Conservation (phyloP, 345 rosid genomes). For the Mangifera indica region DNA sequence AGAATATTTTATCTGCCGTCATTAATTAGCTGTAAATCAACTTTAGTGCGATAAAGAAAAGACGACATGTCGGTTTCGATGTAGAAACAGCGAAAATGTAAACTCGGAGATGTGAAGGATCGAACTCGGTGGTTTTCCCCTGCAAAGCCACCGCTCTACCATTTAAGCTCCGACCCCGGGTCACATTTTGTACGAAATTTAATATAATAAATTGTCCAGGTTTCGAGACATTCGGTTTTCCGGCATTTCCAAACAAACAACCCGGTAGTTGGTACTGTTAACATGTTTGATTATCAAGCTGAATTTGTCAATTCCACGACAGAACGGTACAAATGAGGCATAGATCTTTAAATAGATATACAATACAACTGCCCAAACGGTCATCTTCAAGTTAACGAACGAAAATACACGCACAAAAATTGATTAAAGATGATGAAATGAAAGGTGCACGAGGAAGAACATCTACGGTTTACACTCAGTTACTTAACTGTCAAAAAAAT, state of each 20-base stretch:
- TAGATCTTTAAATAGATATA: no score
- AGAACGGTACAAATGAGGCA: no score
- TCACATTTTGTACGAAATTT: no score
- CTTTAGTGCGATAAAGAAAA: background rate
- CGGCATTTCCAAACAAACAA: no score
- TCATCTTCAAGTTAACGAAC: background rate
- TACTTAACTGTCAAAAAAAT: background rate
- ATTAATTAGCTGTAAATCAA: background rate
- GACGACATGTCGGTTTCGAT: constrained; percentile 6
- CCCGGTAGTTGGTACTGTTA: no score
- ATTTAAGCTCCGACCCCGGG: constrained; percentile 87
- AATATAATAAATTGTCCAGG: no score
- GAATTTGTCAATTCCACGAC: no score
- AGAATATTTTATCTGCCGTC: background rate
- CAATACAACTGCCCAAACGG: no score
- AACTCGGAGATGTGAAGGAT: constrained; percentile 70
- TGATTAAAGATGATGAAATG: background rate
- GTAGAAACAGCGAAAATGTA: no score
- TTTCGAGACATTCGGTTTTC: no score
- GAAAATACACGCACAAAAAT: background rate
- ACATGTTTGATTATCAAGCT: no score
- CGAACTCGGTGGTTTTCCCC: constrained; percentile 83
- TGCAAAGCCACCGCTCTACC: constrained; percentile 90
- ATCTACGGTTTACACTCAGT: background rate
- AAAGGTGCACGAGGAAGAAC: background rate